Base-by-base conservation (phyloP, 1,139 yeast species). In the Wickerhamomyces sp. region DNA sequence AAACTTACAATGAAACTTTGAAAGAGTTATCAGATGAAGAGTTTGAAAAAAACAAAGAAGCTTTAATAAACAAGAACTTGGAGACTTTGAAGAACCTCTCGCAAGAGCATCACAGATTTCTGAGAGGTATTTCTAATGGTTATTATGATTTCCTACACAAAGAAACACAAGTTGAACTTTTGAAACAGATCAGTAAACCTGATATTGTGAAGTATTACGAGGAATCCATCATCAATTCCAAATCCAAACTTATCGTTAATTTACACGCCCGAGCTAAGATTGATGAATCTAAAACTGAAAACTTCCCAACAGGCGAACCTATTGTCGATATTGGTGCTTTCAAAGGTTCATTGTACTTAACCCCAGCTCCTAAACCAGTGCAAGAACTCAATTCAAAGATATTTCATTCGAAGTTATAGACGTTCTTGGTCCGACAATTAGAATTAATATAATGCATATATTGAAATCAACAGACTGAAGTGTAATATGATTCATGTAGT, bases 21-120 rank as follows among this genome's bases (percentile, higher is more conserved):
- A 67, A 35, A 44, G 57, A 33, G 48, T 61, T 86, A 62, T 54
- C 74, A 1, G 77, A 70, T 4, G 82, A 70, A 18, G 91, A 79
- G 38, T 87, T 83, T 51, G 62, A 64, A 15, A 76, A 77, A 44
- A 85, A 82, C 57, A 80, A 83, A 37, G 71, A 69, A 35, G 81
- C 96, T 0, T 68, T 89, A 39, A 70, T 77, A 37, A 61, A 74
- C 41, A 75, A 76, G 54, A 78, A 86, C 49, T 61, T 74, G 32
- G 83, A 84, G 48, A 85, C 83, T 53, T 67, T 75, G 51, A 86
- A 85, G 59, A 88, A 86, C 48, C 66, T 89, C 58, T 64, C 66
- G 33, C 96, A 89, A 54, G 97, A 91, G 58, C 69, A 78, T 25
- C 55, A 63, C 17, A 66, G 80, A 46, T 81, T 75, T 56, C 79